Evolutionary conservation across 192 early-diverging fungal species (phyloP), one percentile per base, ranked within the genome.

Genomic region (Obelidium mucronatum): DNA sequence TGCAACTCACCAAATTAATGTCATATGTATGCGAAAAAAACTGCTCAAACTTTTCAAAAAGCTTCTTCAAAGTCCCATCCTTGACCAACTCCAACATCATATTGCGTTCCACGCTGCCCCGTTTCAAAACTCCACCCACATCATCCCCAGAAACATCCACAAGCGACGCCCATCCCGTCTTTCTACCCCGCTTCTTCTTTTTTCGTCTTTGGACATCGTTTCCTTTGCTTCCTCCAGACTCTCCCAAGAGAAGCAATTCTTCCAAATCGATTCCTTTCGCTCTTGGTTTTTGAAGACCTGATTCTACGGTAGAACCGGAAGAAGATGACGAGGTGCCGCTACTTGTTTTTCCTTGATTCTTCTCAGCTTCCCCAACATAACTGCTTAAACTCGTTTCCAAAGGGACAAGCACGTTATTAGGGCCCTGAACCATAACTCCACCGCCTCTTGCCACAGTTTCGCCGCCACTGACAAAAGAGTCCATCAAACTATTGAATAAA

Each of bases 11-110:
- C 78, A 98, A 77, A 77, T 98, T 98, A 71, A 96, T 89, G 35
- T 92, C 91, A 31, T 91, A 91, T 28, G 93, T 91, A 71, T 98
- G 95, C 0, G 89, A 88, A 83, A 96, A 96, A 72, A 96, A 96
- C 61, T 66, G 78, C 15, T 67, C n/a, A 19, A 86, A 51, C 55
- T 85, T 86, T 17, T 54, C 56, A 40, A 88, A 44, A 26, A 88
- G 48, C 72, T 85, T 87, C 40, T 68, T 68, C 61, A 87, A 62
- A 40, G 81, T 83, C 30, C 76, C 33, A 39, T 85, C 85, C 15
- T 76, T 65, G 58, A n/a, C 40, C 37, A 85, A 66, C 39, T 64
- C 69, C 8, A 48, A 33, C 67, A 83, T 68, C 22, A 40, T 28
- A 2, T 61, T 51, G 37, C 83, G 53, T 13, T 76, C 72, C 1